Conservation (phyloP, 768 basidiomycete genomes). For the Mycena amicta region DNA sequence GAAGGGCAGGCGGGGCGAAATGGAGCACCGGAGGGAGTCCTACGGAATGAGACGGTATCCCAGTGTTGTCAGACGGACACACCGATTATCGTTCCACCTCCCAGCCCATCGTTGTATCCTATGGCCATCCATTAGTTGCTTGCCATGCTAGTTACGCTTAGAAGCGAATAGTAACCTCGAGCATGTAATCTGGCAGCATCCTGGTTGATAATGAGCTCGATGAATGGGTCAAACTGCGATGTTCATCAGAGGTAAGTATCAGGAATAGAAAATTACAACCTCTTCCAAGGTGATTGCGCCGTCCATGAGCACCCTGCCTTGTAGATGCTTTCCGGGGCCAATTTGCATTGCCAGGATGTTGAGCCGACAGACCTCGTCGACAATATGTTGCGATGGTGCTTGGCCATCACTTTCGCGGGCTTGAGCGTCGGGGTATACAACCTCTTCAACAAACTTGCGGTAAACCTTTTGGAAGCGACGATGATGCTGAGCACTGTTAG, state of each 20-base stretch:
- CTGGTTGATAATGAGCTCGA: constrained; percentile 82
- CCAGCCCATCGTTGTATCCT: constrained; percentile 79
- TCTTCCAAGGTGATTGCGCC: constrained; percentile 83
- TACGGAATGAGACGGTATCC: background rate
- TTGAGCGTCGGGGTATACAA: constrained; percentile 59
- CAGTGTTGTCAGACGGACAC: background rate
- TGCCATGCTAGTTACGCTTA: too few species aligned
- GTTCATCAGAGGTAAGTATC: constrained; percentile 3
- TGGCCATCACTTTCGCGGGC: constrained; percentile 69
- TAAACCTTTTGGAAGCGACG: constrained; percentile 61
- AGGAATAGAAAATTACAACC: constrained; percentile 33
- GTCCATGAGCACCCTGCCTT: constrained; percentile 76
- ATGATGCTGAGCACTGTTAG: constrained; percentile 49
- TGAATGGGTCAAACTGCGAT: constrained; percentile 84
- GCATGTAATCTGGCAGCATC: constrained; percentile 71
- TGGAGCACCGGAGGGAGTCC: constrained; percentile 85
- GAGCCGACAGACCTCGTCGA: constrained; percentile 65
- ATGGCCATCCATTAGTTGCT: too few species aligned
- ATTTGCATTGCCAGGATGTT: constrained; percentile 90
- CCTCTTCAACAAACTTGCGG: constrained; percentile 74
- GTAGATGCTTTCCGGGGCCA: constrained; percentile 90
- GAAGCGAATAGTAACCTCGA: too few species aligned
- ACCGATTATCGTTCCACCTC: constrained; percentile 67
- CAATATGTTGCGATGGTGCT: constrained; percentile 57
- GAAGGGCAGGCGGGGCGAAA: constrained; percentile 66